A percentile compares a stretch with the other conserved stretches of the same genome.
phyloP scores from a whole-genome alignment of 306 rosid species.

The Ammopiptanthus mongolicus region DNA sequence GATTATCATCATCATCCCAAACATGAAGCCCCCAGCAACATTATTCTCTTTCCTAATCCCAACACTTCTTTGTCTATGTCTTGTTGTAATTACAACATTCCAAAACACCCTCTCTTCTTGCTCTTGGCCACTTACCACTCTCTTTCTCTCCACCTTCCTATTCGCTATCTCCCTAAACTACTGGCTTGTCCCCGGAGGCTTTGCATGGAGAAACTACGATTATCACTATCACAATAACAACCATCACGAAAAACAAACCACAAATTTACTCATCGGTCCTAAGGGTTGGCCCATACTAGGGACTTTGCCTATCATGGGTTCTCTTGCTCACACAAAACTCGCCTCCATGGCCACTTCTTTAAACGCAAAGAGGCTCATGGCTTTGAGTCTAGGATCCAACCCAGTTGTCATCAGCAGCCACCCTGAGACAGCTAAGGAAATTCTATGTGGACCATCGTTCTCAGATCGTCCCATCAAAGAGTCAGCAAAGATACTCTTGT shows the following conservation, averaged over 20 bases:
- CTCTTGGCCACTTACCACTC: constrained; percentile 10
- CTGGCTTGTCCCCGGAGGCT: constrained; percentile 74
- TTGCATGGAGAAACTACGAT: constrained; percentile 66
- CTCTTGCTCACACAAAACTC: constrained; percentile 60
- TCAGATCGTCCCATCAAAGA: constrained; percentile 78
- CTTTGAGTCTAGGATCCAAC: constrained; percentile 59
- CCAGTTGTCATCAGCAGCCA: constrained; percentile 71
- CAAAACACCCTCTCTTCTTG: constrained; percentile 6
- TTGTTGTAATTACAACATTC: constrained; percentile 1
- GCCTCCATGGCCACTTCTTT: constrained; percentile 44
- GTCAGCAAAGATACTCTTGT: constrained; percentile 70
- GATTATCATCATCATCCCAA: neutral
- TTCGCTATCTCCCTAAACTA: constrained; percentile 33
- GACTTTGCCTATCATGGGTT: constrained; percentile 52
- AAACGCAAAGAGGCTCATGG: constrained; percentile 64
- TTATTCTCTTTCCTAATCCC: constrained; percentile 5
- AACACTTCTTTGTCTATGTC: neutral
- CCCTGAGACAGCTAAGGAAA: constrained; percentile 80
- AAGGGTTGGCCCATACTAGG: constrained; percentile 80
- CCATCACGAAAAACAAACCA: neutral
- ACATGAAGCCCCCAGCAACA: constrained; percentile 37
- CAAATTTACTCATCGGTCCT: constrained; percentile 45
- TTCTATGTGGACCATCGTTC: constrained; percentile 53
- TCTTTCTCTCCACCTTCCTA: constrained; percentile 26
- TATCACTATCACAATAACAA: neutral